These are phyloP conservation scores for Fusarium foetens DNA, from an alignment of 2,329 filamentous ascomycete species.

Conservation along the genomic window DNA sequence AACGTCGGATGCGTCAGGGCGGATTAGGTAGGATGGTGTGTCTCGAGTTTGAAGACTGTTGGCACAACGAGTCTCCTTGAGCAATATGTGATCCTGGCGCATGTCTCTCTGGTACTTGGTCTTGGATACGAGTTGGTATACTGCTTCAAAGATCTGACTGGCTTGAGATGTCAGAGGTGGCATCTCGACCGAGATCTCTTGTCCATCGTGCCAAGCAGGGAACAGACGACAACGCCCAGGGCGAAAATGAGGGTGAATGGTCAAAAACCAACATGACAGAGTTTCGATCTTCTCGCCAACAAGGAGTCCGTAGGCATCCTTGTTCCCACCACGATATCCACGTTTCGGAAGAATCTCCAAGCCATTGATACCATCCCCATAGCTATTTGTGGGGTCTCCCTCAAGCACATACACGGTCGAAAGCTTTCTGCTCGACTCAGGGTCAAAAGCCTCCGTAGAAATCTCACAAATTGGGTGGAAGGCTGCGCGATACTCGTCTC, in stretches of 20 bases:
- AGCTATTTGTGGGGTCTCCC: not conserved
- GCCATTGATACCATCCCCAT: not conserved
- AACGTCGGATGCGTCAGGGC: slow-evolving; percentile 15
- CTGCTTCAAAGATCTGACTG: not conserved
- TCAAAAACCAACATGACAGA: not conserved
- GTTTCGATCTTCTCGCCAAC: not conserved
- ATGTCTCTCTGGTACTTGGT: not conserved
- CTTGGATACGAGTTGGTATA: not conserved
- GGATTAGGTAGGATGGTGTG: slow-evolving; percentile 30
- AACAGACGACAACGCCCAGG: slow-evolving; percentile 11
- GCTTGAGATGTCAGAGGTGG: slow-evolving; percentile 7
- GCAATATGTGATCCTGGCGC: slow-evolving; percentile 10
- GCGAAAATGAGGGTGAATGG: not conserved
- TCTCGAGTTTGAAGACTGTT: not conserved
- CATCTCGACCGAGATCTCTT: slow-evolving; percentile 2
- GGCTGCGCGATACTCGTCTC: not conserved
- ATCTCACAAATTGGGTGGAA: slow-evolving; percentile 1
- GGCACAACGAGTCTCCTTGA: slow-evolving; percentile 20
- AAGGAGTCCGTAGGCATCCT: not conserved
- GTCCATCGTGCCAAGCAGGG: slow-evolving; percentile 2
- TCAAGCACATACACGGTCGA: slow-evolving; percentile 4
- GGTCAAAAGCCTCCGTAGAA: slow-evolving; percentile 13
- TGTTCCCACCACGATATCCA: not conserved
- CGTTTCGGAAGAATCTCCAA: not conserved
- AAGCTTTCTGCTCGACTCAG: not conserved